Conservation (phyloP, 192 early-diverging fungal species). For the Backusella parvicylindrica region DNA sequence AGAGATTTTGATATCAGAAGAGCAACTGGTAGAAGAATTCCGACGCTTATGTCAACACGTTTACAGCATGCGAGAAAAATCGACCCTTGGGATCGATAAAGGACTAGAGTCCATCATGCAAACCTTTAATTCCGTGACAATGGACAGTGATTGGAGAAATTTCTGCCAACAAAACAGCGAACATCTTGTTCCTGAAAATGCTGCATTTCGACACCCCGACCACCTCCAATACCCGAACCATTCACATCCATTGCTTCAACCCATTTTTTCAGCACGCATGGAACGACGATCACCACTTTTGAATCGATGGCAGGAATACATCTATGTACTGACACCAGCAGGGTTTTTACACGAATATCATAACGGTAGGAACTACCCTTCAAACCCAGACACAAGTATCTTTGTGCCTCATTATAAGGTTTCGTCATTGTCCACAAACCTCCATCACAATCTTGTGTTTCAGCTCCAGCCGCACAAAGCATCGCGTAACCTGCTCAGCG, state of each 20-base stretch:
- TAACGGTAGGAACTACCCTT: constrained; percentile 13
- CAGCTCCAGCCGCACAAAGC: constrained; percentile 22
- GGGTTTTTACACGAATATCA: constrained; percentile 26
- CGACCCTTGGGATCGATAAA: constrained; percentile 3
- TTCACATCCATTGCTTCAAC: constrained; percentile 18
- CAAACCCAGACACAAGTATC: neutral
- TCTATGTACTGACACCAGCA: constrained; percentile 27
- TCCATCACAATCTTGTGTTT: constrained; percentile 25
- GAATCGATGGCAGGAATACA: constrained; percentile 24
- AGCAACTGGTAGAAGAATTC: constrained; percentile 22
- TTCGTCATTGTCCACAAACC: constrained; percentile 16
- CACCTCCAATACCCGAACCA: constrained; percentile 18
- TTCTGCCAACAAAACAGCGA: constrained; percentile 17
- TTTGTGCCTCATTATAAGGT: constrained; percentile 26
- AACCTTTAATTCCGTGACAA: neutral
- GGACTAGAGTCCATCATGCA: constrained; percentile 15
- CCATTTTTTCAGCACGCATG: constrained; percentile 25
- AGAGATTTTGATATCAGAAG: constrained; percentile 10
- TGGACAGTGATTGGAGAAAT: constrained; percentile 21
- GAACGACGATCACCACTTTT: constrained; percentile 18
- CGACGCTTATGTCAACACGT: constrained; percentile 13
- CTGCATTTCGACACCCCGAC: constrained; percentile 19
- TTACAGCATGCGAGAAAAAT: neutral
- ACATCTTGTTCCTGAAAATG: constrained; percentile 17
- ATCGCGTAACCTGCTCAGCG: neutral